Conservation (phyloP, 1,284 basidiomycete genomes). For the Pseudozyma hubeiensis region DNA sequence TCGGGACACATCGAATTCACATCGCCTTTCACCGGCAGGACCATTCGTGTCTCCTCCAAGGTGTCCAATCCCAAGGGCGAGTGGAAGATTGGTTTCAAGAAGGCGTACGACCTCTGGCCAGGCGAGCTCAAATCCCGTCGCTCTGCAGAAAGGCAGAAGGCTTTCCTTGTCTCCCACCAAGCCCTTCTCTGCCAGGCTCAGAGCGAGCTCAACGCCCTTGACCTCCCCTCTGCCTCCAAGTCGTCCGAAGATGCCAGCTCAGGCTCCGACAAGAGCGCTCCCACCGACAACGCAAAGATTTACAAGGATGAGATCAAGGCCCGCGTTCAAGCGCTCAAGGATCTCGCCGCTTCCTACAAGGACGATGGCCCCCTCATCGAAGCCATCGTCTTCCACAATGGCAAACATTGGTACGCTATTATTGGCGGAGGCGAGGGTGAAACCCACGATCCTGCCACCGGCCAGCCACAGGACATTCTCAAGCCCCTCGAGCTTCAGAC, state of each 20-base stretch:
- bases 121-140: slow-evolving; percentile 64
- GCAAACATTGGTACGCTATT: slow-evolving; percentile 66
- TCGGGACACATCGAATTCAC: slow-evolving; percentile 51
- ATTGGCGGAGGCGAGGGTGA: slow-evolving; percentile 69
- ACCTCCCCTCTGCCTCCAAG: slow-evolving; percentile 12
- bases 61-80: slow-evolving; percentile 63
- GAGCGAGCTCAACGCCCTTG: slow-evolving; percentile 52
- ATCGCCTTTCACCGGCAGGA: slow-evolving; percentile 64
- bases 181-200: slow-evolving; percentile 61
- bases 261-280: slow-evolving; percentile 11
- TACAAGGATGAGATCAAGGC: slow-evolving; percentile 64
- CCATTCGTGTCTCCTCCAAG: slow-evolving; percentile 53
- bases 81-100: slow-evolving; percentile 68
- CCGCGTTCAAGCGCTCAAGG: slow-evolving; percentile 62
- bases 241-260: slow-evolving; percentile 11
- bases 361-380: slow-evolving; percentile 68
- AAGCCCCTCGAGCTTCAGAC: slow-evolving; percentile 36
- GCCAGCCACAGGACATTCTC: slow-evolving; percentile 51
- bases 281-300: slow-evolving; percentile 32
- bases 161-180: slow-evolving; percentile 64
- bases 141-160: slow-evolving; percentile 60
- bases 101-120: slow-evolving; percentile 69
- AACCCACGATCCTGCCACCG: slow-evolving; percentile 50
- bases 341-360: slow-evolving; percentile 58
- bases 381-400: slow-evolving; percentile 67